Conservation (phyloP, 1,139 yeast genomes). For the Taphrina confusa region DNA sequence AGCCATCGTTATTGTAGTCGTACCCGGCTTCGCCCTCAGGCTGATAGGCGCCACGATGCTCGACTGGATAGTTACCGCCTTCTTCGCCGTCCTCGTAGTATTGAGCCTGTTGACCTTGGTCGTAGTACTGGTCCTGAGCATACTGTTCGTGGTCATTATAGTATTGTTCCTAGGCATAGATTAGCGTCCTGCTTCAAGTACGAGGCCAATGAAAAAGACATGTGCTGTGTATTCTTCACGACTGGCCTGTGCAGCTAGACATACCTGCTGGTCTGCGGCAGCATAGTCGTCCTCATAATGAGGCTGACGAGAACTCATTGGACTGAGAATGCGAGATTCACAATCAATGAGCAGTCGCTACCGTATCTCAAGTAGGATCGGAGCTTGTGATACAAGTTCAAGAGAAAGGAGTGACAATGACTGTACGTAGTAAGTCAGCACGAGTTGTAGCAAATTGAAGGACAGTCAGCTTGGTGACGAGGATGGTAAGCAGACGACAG, state of each 20-base stretch:
- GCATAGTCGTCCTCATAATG: constrained; percentile 40
- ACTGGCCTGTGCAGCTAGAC: neutral
- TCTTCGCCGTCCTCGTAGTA: constrained; percentile 17
- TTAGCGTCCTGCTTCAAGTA: neutral
- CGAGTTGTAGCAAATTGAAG: no score
- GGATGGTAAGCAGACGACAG: no score
- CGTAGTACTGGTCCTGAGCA: constrained; percentile 19
- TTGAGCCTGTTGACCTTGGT: constrained; percentile 22
- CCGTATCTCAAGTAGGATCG: no score
- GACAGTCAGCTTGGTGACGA: no score
- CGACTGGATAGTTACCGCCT: constrained; percentile 6
- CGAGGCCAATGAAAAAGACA: neutral
- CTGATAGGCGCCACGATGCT: constrained; percentile 2
- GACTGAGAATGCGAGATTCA: no score
- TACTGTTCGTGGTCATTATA: constrained; percentile 19
- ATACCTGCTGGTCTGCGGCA: constrained; percentile 26
- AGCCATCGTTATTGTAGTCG: constrained; percentile 36
- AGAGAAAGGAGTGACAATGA: no score
- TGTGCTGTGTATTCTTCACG: neutral
- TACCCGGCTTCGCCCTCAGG: constrained; percentile 29
- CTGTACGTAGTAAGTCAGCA: no score
- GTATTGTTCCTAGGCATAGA: constrained; percentile 8
- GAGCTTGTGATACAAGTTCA: no score
- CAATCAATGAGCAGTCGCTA: no score
- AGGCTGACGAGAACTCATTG: constrained; percentile 35